Evolutionary conservation across 768 basidiomycete species (phyloP), one percentile per base, ranked within the genome.

Genomic region (Fistulinella prunicolor): DNA sequence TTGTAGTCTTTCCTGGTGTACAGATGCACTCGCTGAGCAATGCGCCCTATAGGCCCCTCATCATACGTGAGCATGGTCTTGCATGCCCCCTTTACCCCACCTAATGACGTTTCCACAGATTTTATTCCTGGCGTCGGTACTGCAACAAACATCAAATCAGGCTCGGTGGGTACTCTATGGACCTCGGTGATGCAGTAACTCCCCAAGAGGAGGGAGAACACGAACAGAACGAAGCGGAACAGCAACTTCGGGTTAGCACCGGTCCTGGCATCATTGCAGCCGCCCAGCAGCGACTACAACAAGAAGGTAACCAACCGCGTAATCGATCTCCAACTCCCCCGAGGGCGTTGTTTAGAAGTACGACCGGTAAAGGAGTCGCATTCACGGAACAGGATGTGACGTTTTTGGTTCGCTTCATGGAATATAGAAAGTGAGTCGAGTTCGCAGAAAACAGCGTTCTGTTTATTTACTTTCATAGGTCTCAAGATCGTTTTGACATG

Each of bases 131-230:
- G 90, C 79, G 90, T 34, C 81, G 90, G 37, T 93, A 92, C 60
- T 93, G 90, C 71, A 93, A 93, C 63, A 93, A 92, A 61, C 89
- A 93, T 64, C 88, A 92, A 65, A 93, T 93, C 42, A 82, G 87
- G n/a, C 74, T 93, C 0, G 87, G 88, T 21, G 88, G 89, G 2
- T 93, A 92, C 57, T 72, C 80, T 9, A 91, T 92, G 89, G 83
- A 79, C 44, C 63, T 74, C 7, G 80, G 79, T 30, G 77, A 79
- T 16, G 73, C 75, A 9, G 70, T 66, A 14, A 70, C 75, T 16
- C 74, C 74, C 4, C 64, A 68, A 26, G 69, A 70, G 38, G 78
- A 74, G 4, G 74, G 71, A 16, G 74, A 70, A 3, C 63, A 63
- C 7, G 76, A 76, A 16, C 68, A 73, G 24, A 70, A 68, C 19